Evolutionary conservation across 768 basidiomycete species (phyloP).

Genomic region (Russula dissimulans): DNA sequence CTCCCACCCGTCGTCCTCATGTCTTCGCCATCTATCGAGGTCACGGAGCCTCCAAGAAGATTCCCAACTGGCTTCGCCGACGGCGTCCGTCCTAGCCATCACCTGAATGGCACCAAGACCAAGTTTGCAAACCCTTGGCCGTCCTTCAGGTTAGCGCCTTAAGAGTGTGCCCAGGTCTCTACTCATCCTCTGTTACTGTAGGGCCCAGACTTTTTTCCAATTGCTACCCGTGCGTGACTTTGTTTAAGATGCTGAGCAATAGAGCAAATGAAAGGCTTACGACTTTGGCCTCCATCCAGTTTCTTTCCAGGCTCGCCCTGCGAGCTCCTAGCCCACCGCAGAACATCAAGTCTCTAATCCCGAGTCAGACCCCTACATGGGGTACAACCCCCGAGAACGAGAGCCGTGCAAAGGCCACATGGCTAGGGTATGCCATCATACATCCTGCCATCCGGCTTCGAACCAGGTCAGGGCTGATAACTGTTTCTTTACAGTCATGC

Average conservation of each 20-base stretch:
- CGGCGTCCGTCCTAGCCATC: conserved; percentile 14
- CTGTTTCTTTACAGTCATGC: conserved; percentile 27
- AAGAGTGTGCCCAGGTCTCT: not conserved
- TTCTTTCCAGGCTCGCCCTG: not conserved
- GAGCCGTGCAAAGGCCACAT: conserved; percentile 15
- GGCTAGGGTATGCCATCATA: conserved; percentile 11
- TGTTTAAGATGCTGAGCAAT: not conserved
- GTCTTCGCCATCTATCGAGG: not conserved
- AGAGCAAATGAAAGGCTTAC: not conserved
- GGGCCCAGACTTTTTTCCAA: not conserved
- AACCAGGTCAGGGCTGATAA: not conserved
- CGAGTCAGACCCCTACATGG: conserved; percentile 15
- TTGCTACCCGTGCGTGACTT: conserved; percentile 6
- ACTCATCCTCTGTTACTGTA: not conserved
- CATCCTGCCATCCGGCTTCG: not conserved
- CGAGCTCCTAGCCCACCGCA: not conserved
- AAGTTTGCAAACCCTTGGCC: conserved; percentile 18
- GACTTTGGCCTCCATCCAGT: not conserved
- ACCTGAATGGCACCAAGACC: conserved; percentile 12
- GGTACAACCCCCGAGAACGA: not conserved
- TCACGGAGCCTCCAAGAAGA: conserved; percentile 10
- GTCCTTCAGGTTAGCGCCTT: conserved; percentile 12
- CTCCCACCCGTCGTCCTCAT: not conserved
- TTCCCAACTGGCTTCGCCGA: conserved; percentile 9
- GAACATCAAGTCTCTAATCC: conserved; percentile 14